Evolutionary conservation across 768 basidiomycete species (phyloP), one percentile per base, ranked within the genome.

Genomic region (Gelatoporia subvermispora): DNA sequence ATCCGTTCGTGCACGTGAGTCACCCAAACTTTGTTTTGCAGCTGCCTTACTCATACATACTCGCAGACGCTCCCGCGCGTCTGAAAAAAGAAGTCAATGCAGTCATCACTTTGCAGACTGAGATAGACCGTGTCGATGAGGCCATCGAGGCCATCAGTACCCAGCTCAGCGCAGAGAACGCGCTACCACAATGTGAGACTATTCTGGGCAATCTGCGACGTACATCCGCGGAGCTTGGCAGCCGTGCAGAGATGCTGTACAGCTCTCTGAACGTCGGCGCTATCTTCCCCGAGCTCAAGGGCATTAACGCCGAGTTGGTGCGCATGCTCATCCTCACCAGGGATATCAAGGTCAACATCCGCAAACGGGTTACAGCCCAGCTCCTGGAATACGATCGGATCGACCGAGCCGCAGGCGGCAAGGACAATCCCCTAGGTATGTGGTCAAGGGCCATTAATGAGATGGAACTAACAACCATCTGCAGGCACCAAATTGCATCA

Each of bases 301-400:
- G 56, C 4, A 35, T 69, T 7, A 50, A 60, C 13, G 40, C 64
- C 2, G 57, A 65, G 4, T 69, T 69, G 47, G 57, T 70, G 2
- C 50, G 50, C 1, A 60, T 53, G 0, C 63, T 74, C 0, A 45
- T 73, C 1, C 56, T 70, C 45, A 66, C 64, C 3, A 56, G 62
- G 0, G 68, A 73, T 49, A 57, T 71, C 22, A 75, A 73, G 48
- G 68, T 70, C 18, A 70, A 66, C 44, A 68, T 72, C 4, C 49
- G 64, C 10, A 68, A 66, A 46, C 51, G 57, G 10, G 66, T 64
- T 0, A 60, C 71, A 11, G 60, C 62, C 0, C 61, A 60, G 15
- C 72, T 74, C 37, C 68, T 68, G 18, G 69, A 73, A 39, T 69
- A 66, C 64, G 69, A 72, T 17, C 57, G 52, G 16, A 52, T 72